Conservation (phyloP, 2,329 filamentous ascomycete species). For the Beauveria pseudobassiana region DNA sequence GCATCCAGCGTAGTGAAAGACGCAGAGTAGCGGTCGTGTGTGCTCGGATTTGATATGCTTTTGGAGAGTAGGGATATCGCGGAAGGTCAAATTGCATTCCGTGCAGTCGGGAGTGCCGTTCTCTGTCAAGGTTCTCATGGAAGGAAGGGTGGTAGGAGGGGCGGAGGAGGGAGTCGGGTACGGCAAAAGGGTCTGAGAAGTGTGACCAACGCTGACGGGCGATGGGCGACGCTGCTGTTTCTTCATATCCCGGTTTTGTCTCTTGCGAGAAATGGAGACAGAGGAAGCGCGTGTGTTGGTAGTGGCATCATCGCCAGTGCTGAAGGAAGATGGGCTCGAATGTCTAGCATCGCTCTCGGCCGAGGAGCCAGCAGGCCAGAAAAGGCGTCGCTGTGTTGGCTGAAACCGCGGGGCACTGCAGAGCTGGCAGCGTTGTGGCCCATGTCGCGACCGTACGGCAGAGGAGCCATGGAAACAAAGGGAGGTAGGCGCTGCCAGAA, state of each 20-base stretch:
- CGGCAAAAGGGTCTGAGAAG: background rate
- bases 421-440: background rate
- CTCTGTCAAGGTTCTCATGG: conserved; percentile 1
- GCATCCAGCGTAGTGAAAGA: conserved; percentile 74
- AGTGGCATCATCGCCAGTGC: conserved; percentile 6
- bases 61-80: conserved; percentile 36
- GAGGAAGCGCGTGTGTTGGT: conserved; percentile 7
- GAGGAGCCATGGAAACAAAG: conserved; percentile 8
- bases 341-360: conserved; percentile 8
- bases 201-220: background rate
- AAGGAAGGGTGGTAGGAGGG: background rate
- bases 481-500: conserved; percentile 7
- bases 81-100: conserved; percentile 27
- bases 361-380: background rate
- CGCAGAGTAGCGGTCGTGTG: conserved; percentile 62
- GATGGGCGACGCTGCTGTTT: background rate
- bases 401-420: conserved; percentile 8
- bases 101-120: conserved; percentile 9
- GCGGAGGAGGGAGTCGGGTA: conserved; percentile 1
- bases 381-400: conserved; percentile 7
- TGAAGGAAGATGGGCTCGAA: conserved; percentile 11
- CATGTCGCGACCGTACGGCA: conserved; percentile 2
- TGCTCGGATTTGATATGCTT: conserved; percentile 46
- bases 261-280: conserved; percentile 7
- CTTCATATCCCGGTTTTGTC: background rate